phyloP scores from a whole-genome alignment of 2,329 filamentous ascomycete species.

The Bisporella sp. region DNA sequence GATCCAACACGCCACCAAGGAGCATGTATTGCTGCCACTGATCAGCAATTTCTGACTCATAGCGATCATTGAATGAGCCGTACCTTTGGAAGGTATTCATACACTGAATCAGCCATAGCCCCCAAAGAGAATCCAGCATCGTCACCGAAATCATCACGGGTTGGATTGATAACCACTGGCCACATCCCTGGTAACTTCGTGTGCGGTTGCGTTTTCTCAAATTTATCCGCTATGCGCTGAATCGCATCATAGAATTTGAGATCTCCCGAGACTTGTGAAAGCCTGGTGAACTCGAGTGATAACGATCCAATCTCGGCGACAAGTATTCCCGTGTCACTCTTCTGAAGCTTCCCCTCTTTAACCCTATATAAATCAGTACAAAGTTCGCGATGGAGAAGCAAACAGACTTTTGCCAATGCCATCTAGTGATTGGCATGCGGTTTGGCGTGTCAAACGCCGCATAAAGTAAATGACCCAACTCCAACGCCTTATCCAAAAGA shows the following conservation, averaged over 20 bases:
- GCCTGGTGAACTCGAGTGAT: slow-evolving; percentile 52
- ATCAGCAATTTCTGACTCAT: slow-evolving; percentile 2
- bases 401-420: slow-evolving; percentile 5
- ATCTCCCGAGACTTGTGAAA: slow-evolving; percentile 54
- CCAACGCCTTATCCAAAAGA: slow-evolving; percentile 23
- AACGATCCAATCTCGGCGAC: slow-evolving; percentile 50
- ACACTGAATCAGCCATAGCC: slow-evolving; percentile 47
- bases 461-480: slow-evolving; percentile 27
- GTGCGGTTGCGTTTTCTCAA: slow-evolving; percentile 43
- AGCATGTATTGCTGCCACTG: slow-evolving; percentile 47
- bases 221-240: slow-evolving; percentile 45
- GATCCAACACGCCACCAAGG: slow-evolving; percentile 49
- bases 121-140: slow-evolving; percentile 47
- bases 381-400: neutral
- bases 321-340: slow-evolving; percentile 39
- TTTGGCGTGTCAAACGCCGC: slow-evolving; percentile 45
- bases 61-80: slow-evolving; percentile 30
- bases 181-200: slow-evolving; percentile 54
- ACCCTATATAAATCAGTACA: neutral
- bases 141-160: slow-evolving; percentile 47
- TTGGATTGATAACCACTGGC: slow-evolving; percentile 43
- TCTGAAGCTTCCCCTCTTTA: slow-evolving; percentile 42
- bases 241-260: slow-evolving; percentile 54
- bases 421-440: slow-evolving; percentile 39
- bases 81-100: slow-evolving; percentile 59